Evolutionary conservation across 2,329 filamentous ascomycete genomes (phyloP), one percentile per base, ranked within the genome.

Genomic region (Pseudofabraea citricarpa): DNA sequence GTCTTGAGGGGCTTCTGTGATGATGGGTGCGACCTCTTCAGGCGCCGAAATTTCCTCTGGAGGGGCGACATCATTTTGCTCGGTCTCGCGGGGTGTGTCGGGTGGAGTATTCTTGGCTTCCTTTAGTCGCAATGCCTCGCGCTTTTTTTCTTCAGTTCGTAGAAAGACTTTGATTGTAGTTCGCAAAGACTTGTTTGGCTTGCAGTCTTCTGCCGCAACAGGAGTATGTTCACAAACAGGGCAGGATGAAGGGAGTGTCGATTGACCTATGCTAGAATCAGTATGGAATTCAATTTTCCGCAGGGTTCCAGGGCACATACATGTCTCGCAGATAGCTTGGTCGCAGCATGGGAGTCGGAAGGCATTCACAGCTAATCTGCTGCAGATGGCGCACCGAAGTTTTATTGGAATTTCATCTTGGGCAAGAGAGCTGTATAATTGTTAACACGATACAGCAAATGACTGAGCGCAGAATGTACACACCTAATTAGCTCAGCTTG

Each of bases 331-430:
- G 46, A 97, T 95, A 31, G 87, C 84, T 62, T 95, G 91, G 60
- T 96, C 93, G 65, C 93, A 98, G 68, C 93, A 98, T 2, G 90
- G 88, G 21, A 96, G 74, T 51, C 90, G 87, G 64, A 89, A 95
- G 7, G 91, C 88, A 63, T 96, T 94, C 52, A 95, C 73, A 22
- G 90, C 90, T 46, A 97, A 75, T 64, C 87, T 90, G 69, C 86
- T 93, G 69, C 93, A 98, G 56, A 89, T 87, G 41, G 89, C 89
- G 72, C 93, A 98, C 67, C 90, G 86, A 51, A 98, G 77, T 73
- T 95, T 96, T 59, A 90, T 89, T n/a, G 93, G 93, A 45, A 96
- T 90, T 50, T 93, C 88, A 57, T 91, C 87, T 52, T 60, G 60
- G 21, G 57, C 52, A 21, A 62, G 47, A 23, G 59, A 63, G 43